These are phyloP conservation scores for Acanthamoeba quina DNA, from an alignment of 208 protist species.

Conservation along the genomic window DNA sequence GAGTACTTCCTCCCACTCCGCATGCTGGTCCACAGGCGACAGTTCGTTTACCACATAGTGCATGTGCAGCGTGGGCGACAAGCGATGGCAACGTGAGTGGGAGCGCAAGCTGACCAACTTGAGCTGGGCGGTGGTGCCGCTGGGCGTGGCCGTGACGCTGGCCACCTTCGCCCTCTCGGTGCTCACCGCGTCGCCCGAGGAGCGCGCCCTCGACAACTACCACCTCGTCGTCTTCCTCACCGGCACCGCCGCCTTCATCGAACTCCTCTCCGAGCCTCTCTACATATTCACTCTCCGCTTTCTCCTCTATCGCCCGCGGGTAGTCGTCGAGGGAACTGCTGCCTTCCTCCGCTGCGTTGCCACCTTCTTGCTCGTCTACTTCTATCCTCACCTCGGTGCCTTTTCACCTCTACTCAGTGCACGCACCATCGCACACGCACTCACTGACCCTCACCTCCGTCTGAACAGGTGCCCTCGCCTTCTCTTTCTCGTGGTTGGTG, in stretches of 20 bases:
- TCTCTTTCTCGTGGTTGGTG: conserved; percentile 43
- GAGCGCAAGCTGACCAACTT: conserved; percentile 59
- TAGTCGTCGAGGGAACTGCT: conserved; percentile 7
- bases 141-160: conserved; percentile 35
- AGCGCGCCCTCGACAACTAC: conserved; percentile 12
- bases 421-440: not conserved
- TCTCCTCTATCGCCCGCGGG: conserved; percentile 29
- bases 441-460: not conserved
- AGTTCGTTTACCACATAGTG: not conserved
- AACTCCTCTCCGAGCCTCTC: conserved; percentile 54
- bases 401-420: not conserved
- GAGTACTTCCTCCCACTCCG: not conserved
- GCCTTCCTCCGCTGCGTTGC: conserved; percentile 44
- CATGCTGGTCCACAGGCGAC: not conserved
- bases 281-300: conserved; percentile 57
- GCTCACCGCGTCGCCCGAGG: conserved; percentile 25
- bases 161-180: conserved; percentile 31
- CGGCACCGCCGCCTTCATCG: conserved; percentile 37
- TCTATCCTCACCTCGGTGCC: conserved; percentile 54
- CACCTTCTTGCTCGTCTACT: conserved; percentile 35
- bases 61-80: not conserved
- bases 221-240: conserved; percentile 41
- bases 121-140: conserved; percentile 1
- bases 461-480: not conserved
- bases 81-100: conserved; percentile 12